These are phyloP conservation scores for Colletotrichum sp. DNA, from an alignment of 2,329 filamentous ascomycete species.

Conservation along the genomic window DNA sequence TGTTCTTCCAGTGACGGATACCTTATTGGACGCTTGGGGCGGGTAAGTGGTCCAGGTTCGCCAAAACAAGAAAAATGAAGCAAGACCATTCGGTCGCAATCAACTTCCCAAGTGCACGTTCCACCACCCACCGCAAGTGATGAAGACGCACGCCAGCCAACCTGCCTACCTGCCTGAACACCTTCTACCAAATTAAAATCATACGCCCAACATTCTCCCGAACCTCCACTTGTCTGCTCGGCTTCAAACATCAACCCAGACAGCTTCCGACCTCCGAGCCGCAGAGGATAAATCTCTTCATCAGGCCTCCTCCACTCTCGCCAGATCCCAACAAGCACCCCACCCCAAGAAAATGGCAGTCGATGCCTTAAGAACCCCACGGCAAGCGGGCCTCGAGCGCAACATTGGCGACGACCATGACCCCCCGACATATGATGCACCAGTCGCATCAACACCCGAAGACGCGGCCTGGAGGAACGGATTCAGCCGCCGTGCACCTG, in stretches of 20 bases:
- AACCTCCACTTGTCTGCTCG: background rate
- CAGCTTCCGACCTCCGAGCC: background rate
- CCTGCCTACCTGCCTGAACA: background rate
- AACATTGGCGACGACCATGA: background rate
- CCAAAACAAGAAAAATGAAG: background rate
- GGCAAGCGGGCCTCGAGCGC: background rate
- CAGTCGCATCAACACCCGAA: background rate
- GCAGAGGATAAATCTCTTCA: background rate
- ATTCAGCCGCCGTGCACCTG: background rate
- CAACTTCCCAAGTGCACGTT: background rate
- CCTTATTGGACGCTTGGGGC: background rate
- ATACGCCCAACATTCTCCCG: background rate
- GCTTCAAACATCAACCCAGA: background rate
- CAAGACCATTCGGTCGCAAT: background rate
- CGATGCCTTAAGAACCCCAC: background rate
- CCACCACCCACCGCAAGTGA: background rate
- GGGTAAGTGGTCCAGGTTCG: background rate
- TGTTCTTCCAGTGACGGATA: background rate
- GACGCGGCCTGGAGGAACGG: background rate
- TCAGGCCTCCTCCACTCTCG: background rate
- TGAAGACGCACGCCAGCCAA: background rate
- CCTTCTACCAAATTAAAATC: background rate
- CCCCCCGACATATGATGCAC: background rate
- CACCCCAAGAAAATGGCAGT: background rate
- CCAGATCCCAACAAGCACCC: background rate